These are phyloP conservation scores for Halenospora varia DNA, from an alignment of 495 filamentous ascomycete species.

Conservation along the genomic window DNA sequence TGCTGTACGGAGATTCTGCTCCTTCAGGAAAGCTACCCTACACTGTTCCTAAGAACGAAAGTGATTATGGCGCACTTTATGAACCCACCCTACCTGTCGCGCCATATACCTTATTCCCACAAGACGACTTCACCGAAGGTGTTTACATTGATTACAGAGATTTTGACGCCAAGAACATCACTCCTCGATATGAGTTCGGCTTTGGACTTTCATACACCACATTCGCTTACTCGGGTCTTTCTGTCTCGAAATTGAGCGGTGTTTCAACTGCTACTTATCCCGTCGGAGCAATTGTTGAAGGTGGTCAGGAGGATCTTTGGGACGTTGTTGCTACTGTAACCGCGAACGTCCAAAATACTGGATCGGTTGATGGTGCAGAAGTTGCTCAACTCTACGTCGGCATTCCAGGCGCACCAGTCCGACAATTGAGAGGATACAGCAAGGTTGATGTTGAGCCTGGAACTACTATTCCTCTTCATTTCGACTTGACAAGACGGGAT, in stretches of 20 bases:
- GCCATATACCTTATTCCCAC: conserved; percentile 39
- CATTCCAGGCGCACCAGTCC: conserved; percentile 49
- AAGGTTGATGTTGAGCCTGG: conserved; percentile 50
- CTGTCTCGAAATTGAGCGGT: conserved; percentile 25
- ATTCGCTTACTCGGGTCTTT: conserved; percentile 46
- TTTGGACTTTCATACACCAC: conserved; percentile 68
- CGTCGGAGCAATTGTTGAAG: conserved; percentile 54
- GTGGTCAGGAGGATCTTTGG: conserved; percentile 76
- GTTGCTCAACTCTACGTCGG: conserved; percentile 72
- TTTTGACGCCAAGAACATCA: conserved; percentile 65
- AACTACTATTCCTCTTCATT: conserved; percentile 38
- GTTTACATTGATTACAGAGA: conserved; percentile 64
- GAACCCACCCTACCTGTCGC: conserved; percentile 30
- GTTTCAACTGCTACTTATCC: conserved; percentile 31
- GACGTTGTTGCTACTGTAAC: conserved; percentile 64
- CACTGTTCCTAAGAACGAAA: conserved; percentile 60
- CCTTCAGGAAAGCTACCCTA: conserved; percentile 68
- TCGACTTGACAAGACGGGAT: conserved; percentile 60
- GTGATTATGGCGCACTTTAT: conserved; percentile 47
- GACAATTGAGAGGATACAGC: conserved; percentile 63
- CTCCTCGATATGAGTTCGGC: conserved; percentile 88
- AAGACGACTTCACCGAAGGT: conserved; percentile 62
- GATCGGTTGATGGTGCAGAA: conserved; percentile 66
- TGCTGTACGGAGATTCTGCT: conserved; percentile 57
- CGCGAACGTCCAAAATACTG: conserved; percentile 79